A percentile compares a stretch with the other conserved stretches of the same genome.
Conservation (phyloP, 2,329 filamentous ascomycete species). For the Paraphoma sp. region DNA sequence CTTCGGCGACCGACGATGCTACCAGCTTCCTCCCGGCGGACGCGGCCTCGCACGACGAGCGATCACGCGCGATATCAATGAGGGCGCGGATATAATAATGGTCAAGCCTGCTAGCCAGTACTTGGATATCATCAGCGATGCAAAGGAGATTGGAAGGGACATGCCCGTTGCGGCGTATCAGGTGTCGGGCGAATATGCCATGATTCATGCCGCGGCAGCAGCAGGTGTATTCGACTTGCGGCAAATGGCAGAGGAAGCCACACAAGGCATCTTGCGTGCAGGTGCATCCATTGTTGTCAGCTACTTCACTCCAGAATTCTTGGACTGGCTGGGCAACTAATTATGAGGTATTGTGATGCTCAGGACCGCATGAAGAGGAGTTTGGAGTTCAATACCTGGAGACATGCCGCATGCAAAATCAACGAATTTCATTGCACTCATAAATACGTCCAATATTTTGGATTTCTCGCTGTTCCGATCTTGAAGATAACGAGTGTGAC, state of each 20-base stretch:
- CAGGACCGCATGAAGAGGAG: neutral
- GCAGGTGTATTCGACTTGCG: slow-evolving; percentile 96
- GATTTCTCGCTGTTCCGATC: too few relatives aligned
- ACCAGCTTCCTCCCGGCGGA: slow-evolving; percentile 92
- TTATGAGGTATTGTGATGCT: neutral
- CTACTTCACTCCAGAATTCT: slow-evolving; percentile 87
- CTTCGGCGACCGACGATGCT: slow-evolving; percentile 95
- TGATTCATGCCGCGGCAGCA: slow-evolving; percentile 96
- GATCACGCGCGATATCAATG: slow-evolving; percentile 85
- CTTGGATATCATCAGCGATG: slow-evolving; percentile 96
- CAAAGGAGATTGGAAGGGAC: slow-evolving; percentile 91
- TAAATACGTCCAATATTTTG: neutral
- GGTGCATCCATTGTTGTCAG: slow-evolving; percentile 92
- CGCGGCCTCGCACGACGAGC: slow-evolving; percentile 90
- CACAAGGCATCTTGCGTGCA: slow-evolving; percentile 89
- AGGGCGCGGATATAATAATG: slow-evolving; percentile 98
- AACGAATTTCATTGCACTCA: neutral
- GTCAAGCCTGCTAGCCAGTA: slow-evolving; percentile 97
- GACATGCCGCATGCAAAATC: neutral
- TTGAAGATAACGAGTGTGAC: too few relatives aligned
- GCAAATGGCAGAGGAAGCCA: slow-evolving; percentile 92
- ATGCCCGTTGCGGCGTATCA: slow-evolving; percentile 95
- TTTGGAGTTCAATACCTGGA: neutral
- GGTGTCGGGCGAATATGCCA: slow-evolving; percentile 95
- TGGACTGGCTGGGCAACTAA: slow-evolving; percentile 64